Base-by-base conservation (phyloP, 192 early-diverging fungal genomes). In the Podila verticillata region DNA sequence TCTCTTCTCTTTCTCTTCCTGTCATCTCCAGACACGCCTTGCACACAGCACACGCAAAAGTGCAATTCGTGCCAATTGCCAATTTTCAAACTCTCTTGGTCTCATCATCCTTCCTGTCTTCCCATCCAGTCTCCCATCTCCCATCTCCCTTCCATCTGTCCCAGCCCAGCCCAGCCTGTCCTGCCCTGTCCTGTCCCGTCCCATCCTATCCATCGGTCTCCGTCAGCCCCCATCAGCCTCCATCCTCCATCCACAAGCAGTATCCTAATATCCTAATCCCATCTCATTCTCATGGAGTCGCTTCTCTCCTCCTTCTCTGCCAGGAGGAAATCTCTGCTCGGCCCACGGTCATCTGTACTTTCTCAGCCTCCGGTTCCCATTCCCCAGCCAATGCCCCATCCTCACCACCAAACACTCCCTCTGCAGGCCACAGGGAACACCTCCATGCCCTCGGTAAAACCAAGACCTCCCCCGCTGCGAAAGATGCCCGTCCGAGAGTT, bases 401-500 rank as follows among this genome's bases (percentile, higher is more conserved):
- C 24, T 10, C 30, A 32, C 3, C 57, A 58, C 22, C 58, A 60
- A 32, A 20, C 22, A 39, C 20, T 34, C 61, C 30, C 61, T 31
- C 19, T 24, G 31, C 61, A 34, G 24, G 44, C 47, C 31, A 36
- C 62, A 66, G 47, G n/a, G 24, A 57, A 54, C 54, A 44, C 13
- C 61, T 54, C 24, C 63, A 48, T 65, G 51, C 51, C 49, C 20
- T 66, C 65, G 51, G 48, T 66, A 4, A 78, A 78, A 44, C 49
- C 56, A 35, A 71, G 61, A 49, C 69, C 75, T 2, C 75, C 75
- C 31, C 69, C 75, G 5, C 49, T 79, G 28, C 57, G 69, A 28
- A 79, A 79, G 69, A 79, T 79, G 31, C 60, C 75, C 32, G 69
- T 72, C 32, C 64, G 75, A 13, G 75, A 79, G 12, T 79, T 79